Evolutionary conservation across 2,329 filamentous ascomycete genomes (phyloP), one percentile per base, ranked within the genome.

Genomic region (Stachybotrys echinatus): DNA sequence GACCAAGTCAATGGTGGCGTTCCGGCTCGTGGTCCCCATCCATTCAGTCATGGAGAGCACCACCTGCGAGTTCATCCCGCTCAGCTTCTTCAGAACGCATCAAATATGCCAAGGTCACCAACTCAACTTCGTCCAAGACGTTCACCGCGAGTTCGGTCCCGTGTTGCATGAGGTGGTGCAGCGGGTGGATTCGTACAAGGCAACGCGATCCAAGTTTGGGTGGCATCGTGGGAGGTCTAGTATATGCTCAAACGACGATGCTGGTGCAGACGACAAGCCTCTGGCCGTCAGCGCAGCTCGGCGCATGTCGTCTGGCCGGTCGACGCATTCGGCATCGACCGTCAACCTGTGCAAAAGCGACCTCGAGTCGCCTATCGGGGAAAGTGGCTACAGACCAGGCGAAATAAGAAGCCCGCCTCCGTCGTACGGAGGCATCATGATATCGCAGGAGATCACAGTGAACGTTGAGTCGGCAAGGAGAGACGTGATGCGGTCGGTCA

Each of bases 11-110:
- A 64, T 84, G 56, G 71, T 83, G 27, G 65, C 77, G n/a, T 80
- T 88, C 61, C 77, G 77, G 43, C 68, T 83, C 17, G 76, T 88
- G 40, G 77, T 84, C 18, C 80, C 80, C 1, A 80, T 88, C 23
- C 80, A 87, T 55, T 72, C 74, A 17, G 74, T 73, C 31, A 64
- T 79, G 8, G 68, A 70, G 3, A 75, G 76, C 20, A 68, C 76
- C 2, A 74, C 74, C 23, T 78, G 80, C 58, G 73, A 76, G 49
- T 85, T 86, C 55, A 73, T 79, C 2, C 83, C 85, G 0, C 68
- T 88, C 23, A 77, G 69, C 42, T 82, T 88, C 55, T 88, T 88
- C 70, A 83, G 80, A 55, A 72, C 79, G 7, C 83, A 84, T 51
- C 86, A 89, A 63, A 77, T 85, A 53, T 75, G 81, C 0, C 78